Conservation (phyloP, 495 filamentous ascomycete species). For the Penicillium canariense region DNA sequence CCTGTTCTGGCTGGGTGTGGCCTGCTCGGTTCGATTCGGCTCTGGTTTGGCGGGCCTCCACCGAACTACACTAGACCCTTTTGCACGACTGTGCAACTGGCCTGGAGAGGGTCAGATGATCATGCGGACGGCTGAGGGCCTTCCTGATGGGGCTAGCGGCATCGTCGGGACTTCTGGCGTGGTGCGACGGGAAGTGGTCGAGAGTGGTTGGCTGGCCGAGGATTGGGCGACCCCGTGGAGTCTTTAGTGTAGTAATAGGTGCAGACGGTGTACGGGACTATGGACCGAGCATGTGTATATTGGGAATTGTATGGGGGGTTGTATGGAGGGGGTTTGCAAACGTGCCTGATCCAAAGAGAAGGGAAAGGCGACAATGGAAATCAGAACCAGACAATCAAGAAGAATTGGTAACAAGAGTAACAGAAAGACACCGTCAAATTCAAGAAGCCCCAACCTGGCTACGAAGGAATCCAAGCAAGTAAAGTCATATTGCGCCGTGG, state of each 20-base stretch:
- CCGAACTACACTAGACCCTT: too few relatives aligned
- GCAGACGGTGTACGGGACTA: background rate
- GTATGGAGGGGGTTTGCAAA: too few relatives aligned
- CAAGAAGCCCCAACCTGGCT: conserved; percentile 22
- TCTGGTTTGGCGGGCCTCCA: too few relatives aligned
- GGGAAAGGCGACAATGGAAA: background rate
- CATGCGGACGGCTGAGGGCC: background rate
- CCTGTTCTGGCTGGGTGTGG: too few relatives aligned
- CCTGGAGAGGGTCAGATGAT: background rate
- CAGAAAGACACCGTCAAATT: conserved; percentile 16
- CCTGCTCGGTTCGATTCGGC: too few relatives aligned
- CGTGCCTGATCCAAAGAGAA: background rate
- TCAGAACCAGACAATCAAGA: background rate
- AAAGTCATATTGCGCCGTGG: conserved; percentile 40
- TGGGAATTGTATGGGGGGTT: too few relatives aligned
- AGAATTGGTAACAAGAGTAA: conserved; percentile 1
- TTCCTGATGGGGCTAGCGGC: background rate
- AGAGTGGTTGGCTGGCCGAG: background rate
- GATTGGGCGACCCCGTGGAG: background rate
- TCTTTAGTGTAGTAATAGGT: background rate
- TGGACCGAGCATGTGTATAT: too few relatives aligned
- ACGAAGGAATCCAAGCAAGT: conserved; percentile 20
- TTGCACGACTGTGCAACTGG: background rate
- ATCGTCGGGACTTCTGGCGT: background rate
- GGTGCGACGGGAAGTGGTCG: too few relatives aligned